These are phyloP conservation scores for Phaeodactylum tricornutum DNA, from an alignment of 108 stramenopile genomes.

Conservation along the genomic window DNA sequence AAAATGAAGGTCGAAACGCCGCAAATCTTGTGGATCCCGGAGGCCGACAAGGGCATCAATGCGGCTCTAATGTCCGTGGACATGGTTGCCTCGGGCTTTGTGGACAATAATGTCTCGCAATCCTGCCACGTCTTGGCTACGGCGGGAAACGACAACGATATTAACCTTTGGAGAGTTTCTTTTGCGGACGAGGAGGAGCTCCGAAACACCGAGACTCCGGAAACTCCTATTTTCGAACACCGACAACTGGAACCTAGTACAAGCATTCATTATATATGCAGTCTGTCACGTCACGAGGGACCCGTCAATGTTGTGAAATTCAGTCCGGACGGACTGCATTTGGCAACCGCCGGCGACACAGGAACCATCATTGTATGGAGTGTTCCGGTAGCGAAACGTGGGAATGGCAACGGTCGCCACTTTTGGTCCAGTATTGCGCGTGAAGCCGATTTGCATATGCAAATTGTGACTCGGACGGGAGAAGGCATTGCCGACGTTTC, in stretches of 20 bases:
- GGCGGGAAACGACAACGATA: constrained; percentile 71
- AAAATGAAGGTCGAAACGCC: constrained; percentile 93
- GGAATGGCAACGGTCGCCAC: constrained; percentile 30
- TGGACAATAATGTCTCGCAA: constrained; percentile 7
- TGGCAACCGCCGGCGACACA: constrained; percentile 83
- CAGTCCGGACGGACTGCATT: constrained; percentile 71
- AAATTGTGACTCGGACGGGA: constrained; percentile 38
- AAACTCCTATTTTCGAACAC: background rate
- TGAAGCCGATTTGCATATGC: constrained; percentile 53
- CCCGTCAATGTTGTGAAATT: constrained; percentile 61
- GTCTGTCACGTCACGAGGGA: constrained; percentile 50
- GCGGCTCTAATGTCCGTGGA: constrained; percentile 69
- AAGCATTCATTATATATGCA: constrained; percentile 47
- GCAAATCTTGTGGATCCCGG: constrained; percentile 86
- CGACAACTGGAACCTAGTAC: constrained; percentile 8
- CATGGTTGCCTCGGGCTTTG: constrained; percentile 28
- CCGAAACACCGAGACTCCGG: constrained; percentile 6
- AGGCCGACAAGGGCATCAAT: constrained; percentile 75
- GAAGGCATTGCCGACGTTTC: constrained; percentile 69
- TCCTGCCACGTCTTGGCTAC: constrained; percentile 65
- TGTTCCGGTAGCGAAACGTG: constrained; percentile 42
- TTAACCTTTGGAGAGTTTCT: constrained; percentile 70
- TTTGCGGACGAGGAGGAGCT: constrained; percentile 4
- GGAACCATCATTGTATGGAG: constrained; percentile 64
- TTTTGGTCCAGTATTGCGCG: constrained; percentile 29